Conservation (phyloP, 2,329 filamentous ascomycete genomes). For the Metarhizium brunneum region DNA sequence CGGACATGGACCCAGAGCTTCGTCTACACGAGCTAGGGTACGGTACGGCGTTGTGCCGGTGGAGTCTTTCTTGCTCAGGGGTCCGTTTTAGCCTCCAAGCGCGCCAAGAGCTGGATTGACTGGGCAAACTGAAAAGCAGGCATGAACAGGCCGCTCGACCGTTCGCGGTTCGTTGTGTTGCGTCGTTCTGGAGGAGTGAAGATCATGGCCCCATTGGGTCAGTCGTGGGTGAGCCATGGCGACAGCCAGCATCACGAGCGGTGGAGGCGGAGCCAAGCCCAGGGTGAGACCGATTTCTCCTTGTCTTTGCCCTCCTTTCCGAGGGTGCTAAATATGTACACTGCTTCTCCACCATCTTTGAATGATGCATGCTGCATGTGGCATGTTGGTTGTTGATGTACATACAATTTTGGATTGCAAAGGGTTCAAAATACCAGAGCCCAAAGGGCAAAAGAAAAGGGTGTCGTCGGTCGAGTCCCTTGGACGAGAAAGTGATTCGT, state of each 20-base stretch:
- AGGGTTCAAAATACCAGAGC: too few relatives aligned
- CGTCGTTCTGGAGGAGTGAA: not conserved
- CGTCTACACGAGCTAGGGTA: constrained; percentile 5
- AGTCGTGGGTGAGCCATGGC: not conserved
- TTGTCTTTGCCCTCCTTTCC: not conserved
- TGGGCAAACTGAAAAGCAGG: not conserved
- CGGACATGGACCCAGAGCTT: not conserved
- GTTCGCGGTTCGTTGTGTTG: not conserved
- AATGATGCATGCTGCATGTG: too few relatives aligned
- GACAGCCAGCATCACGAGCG: not conserved
- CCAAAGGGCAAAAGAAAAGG: too few relatives aligned
- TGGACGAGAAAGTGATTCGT: too few relatives aligned
- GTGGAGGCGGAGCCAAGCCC: not conserved
- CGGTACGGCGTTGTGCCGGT: not conserved
- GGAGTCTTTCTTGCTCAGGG: not conserved
- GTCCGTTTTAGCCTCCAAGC: not conserved
- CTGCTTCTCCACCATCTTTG: too few relatives aligned
- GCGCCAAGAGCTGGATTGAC: not conserved
- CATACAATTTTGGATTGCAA: too few relatives aligned
- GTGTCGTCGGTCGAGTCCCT: too few relatives aligned
- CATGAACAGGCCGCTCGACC: not conserved
- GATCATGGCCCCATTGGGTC: not conserved
- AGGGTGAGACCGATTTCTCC: not conserved
- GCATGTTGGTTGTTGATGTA: too few relatives aligned
- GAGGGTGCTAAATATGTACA: too few relatives aligned